Conservation (phyloP, 352 stramenopile species). For the Globisporangium cederbergense region DNA sequence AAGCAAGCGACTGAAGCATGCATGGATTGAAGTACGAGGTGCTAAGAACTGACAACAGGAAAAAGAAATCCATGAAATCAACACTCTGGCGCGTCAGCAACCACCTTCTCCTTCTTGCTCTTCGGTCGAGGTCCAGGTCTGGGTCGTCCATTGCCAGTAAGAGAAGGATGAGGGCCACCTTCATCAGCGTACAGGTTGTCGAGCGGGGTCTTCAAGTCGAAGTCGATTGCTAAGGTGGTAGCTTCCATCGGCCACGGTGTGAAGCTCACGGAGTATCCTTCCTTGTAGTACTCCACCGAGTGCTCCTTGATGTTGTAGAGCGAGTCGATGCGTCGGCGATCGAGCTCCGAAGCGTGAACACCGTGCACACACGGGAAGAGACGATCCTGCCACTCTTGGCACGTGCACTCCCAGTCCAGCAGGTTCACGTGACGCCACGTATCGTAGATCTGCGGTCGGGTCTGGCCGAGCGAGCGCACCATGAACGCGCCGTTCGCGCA, state of each 20-base stretch:
- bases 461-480: slow-evolving; percentile 65
- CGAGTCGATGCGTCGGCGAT: slow-evolving; percentile 67
- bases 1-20: neutral
- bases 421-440: slow-evolving; percentile 79
- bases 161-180: slow-evolving; percentile 14
- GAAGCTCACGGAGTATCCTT: slow-evolving; percentile 58
- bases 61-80: neutral
- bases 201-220: slow-evolving; percentile 54
- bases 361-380: slow-evolving; percentile 74
- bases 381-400: slow-evolving; percentile 77
- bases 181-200: slow-evolving; percentile 63
- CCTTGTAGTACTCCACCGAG: slow-evolving; percentile 62
- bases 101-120: slow-evolving; percentile 23
- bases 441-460: slow-evolving; percentile 51
- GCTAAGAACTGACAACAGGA: neutral
- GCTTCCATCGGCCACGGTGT: slow-evolving; percentile 64
- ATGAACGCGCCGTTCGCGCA: slow-evolving; percentile 79
- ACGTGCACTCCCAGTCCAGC: slow-evolving; percentile 72
- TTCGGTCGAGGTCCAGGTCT: slow-evolving; percentile 66
- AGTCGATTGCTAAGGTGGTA: slow-evolving; percentile 34
- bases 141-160: neutral
- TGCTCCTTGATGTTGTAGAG: slow-evolving; percentile 67
- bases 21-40: slow-evolving; percentile 2
- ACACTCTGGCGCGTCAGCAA: neutral
- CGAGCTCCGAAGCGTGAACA: slow-evolving; percentile 69